A percentile compares a stretch with the other conserved stretches of the same genome.
Conservation (phyloP, 768 basidiomycete genomes). For the Tulasnella sp. region DNA sequence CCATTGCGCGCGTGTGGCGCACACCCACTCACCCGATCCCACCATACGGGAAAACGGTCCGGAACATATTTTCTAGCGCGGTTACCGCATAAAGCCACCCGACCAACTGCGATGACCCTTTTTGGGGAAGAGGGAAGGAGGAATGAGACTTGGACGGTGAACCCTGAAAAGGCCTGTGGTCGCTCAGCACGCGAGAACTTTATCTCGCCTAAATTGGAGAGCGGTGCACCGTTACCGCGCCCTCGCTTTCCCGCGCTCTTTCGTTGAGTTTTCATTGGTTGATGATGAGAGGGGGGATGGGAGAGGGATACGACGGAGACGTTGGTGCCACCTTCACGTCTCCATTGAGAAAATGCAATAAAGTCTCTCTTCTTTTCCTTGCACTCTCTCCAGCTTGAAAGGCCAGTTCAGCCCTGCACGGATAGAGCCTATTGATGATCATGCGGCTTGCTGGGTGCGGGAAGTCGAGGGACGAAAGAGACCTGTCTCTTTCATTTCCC, state of each 20-base stretch:
- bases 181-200: not conserved
- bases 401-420: no score
- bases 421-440: no score
- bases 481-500: not conserved
- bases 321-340: no score
- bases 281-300: not conserved
- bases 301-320: no score
- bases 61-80: not conserved
- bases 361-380: no score
- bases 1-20: not conserved
- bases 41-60: not conserved
- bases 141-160: not conserved
- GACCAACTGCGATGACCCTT: not conserved
- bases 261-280: not conserved
- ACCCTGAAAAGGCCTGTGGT: not conserved
- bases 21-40: no score
- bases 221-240: not conserved
- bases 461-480: not conserved
- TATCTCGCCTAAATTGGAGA: not conserved
- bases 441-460: not conserved
- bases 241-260: not conserved
- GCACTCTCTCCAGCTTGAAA: no score
- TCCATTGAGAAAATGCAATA: no score
- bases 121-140: not conserved
- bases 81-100: not conserved